Evolutionary conservation across 345 rosid species (phyloP).

Genomic region (Xanthoceras sorbifolium): DNA sequence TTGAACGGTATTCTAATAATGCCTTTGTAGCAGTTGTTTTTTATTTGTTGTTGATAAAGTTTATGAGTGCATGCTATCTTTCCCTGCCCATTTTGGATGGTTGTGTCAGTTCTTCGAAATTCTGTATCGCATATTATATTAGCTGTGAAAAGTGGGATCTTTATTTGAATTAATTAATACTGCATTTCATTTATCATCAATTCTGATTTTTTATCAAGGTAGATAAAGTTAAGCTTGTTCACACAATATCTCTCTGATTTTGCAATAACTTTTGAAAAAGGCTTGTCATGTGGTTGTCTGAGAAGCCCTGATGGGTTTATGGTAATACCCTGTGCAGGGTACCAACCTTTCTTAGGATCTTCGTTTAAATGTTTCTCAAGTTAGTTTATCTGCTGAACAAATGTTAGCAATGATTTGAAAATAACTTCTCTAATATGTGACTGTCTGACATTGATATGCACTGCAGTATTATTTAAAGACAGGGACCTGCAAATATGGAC

Average conservation of each 20-base stretch:
- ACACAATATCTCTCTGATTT: background rate
- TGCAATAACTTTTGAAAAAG: background rate
- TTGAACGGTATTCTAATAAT: background rate
- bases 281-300: slow-evolving; percentile 10
- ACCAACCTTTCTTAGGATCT: background rate
- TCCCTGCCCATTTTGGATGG: background rate
- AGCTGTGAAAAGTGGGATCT: background rate
- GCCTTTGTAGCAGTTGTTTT: background rate
- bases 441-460: background rate
- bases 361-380: background rate
- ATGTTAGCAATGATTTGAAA: background rate
- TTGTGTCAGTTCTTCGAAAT: background rate
- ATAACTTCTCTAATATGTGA: slow-evolving; percentile 6
- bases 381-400: background rate
- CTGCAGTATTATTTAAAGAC: slow-evolving; percentile 79
- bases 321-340: background rate
- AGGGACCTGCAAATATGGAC: slow-evolving; percentile 83
- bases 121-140: background rate
- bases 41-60: background rate
- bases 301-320: slow-evolving; percentile 3
- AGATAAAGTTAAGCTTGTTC: background rate
- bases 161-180: background rate
- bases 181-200: background rate
- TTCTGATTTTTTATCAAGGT: background rate
- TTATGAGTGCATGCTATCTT: background rate